Evolutionary conservation across 1,284 basidiomycete genomes (phyloP), one percentile per base, ranked within the genome.

Genomic region (Rhodotorula sp.): DNA sequence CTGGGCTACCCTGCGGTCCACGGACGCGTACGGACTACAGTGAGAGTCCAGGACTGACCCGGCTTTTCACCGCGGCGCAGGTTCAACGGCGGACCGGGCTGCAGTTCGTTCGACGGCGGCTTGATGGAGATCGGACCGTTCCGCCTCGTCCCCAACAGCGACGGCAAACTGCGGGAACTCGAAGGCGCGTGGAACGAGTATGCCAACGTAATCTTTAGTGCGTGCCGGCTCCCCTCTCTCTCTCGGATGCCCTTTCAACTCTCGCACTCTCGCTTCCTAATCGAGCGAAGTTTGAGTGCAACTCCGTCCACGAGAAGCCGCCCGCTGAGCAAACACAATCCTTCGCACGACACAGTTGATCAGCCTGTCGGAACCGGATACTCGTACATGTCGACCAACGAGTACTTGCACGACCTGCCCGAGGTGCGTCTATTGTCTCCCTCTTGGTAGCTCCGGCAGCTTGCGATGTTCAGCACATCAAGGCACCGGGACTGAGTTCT

Each of bases 151-250:
- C 69, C 77, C 87, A 85, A 89, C 67, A 85, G 89, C 76, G 90
- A 92, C 81, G 89, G 88, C 10, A 88, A 90, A 21, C 85, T 97
- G 69, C 87, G 87, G 74, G 87, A 89, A 65, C 84, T 88, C 12
- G 90, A 95, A 49, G 94, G 93, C 38, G 94, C 94, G 10, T 99
- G 95, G 95, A 95, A 99, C 81, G 97, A 99, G 81, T 99, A 95
- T 79, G 90, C 92, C n/a, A 95, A 92, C 60, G 88, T 99, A 82
- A 88, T 99, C 68, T 99, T 92, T 79, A 83, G 93, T 95, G 75
- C 80, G 90, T 65, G 50, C 57, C 34, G 5, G 28, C 19, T 34
- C 38, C 38, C 45, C 4, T 45, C 7, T 34, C 34, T 38, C n/a
- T n/a, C 26, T 7, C 15, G 54, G 6, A 15, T 3, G 58, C 23